Conservation (phyloP, 495 filamentous ascomycete genomes). For the Recurvomyces mirabilis region DNA sequence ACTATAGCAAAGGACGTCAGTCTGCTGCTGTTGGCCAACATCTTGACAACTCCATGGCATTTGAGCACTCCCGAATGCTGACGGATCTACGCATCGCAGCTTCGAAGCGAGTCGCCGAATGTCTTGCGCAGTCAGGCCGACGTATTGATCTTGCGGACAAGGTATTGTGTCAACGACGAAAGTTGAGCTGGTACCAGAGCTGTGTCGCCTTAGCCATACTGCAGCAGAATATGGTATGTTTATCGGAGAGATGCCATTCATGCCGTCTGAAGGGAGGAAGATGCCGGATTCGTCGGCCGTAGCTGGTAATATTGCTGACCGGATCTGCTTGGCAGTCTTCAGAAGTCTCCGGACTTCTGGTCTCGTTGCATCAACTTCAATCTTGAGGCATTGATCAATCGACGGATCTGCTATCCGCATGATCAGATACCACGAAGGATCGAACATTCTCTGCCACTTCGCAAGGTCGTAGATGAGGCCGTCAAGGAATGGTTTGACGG, state of each 20-base stretch:
- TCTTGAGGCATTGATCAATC: too few species aligned
- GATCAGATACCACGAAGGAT: slow-evolving; percentile 30
- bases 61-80: not conserved
- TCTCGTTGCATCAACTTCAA: too few species aligned
- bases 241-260: too few species aligned
- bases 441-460: slow-evolving; percentile 26
- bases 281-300: too few species aligned
- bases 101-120: not conserved
- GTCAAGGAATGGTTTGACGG: slow-evolving; percentile 20
- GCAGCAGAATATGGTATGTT: not conserved
- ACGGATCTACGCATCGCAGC: not conserved
- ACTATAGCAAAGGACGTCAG: not conserved
- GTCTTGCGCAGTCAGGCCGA: not conserved
- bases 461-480: slow-evolving; percentile 22
- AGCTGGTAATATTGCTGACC: too few species aligned
- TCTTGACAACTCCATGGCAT: not conserved
- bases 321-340: too few species aligned
- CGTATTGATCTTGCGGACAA: not conserved
- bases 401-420: slow-evolving; percentile 11
- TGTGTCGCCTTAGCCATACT: not conserved
- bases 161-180: not conserved
- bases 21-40: not conserved
- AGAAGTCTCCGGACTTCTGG: too few species aligned
- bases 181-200: not conserved
- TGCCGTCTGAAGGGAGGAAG: too few species aligned